Percentiles rank a stretch among this genome's conserved stretches.
Evolutionary conservation across 208 protist species (phyloP).

Genomic region (Leishmania amazonensis): DNA sequence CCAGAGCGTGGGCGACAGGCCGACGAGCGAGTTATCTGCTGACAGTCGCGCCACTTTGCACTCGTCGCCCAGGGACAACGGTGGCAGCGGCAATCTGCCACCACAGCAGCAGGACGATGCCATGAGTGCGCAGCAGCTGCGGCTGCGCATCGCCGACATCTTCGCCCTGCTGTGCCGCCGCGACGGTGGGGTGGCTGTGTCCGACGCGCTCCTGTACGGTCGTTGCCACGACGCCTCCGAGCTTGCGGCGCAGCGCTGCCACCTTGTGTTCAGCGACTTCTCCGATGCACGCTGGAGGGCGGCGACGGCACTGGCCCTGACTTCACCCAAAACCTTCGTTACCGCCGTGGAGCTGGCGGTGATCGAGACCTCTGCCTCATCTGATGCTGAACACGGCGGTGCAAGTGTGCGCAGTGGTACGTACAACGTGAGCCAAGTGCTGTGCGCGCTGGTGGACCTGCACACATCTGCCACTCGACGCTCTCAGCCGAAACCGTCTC

Average conservation of each 20-base stretch:
- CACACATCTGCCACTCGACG: conserved; percentile 8
- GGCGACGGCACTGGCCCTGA: conserved; percentile 3
- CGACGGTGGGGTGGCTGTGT: conserved; percentile 17
- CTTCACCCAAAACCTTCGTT: neutral
- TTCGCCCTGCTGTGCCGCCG: conserved; percentile 22
- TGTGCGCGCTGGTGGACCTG: conserved; percentile 19
- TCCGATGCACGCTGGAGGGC: conserved; percentile 16
- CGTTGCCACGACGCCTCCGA: conserved; percentile 27
- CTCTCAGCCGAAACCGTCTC: neutral
- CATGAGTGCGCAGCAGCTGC: conserved; percentile 16
- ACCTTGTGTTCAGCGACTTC: conserved; percentile 19
- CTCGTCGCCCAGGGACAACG: neutral
- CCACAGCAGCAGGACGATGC: conserved; percentile 4
- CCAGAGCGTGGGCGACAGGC: neutral
- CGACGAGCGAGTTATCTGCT: neutral
- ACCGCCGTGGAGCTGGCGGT: neutral
- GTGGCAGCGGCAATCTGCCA: neutral
- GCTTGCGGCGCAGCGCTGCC: conserved; percentile 20
- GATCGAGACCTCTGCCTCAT: neutral
- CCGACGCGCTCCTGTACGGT: conserved; percentile 32
- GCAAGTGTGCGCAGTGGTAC: neutral
- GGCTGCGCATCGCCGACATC: conserved; percentile 27
- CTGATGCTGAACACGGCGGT: neutral
- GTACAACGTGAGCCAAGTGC: conserved; percentile 9
- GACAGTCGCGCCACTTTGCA: neutral